Percentiles rank a stretch among this genome's conserved stretches.
phyloP scores from a whole-genome alignment of 139 green algal genomes.

The Edaphochlamys debaryana region DNA sequence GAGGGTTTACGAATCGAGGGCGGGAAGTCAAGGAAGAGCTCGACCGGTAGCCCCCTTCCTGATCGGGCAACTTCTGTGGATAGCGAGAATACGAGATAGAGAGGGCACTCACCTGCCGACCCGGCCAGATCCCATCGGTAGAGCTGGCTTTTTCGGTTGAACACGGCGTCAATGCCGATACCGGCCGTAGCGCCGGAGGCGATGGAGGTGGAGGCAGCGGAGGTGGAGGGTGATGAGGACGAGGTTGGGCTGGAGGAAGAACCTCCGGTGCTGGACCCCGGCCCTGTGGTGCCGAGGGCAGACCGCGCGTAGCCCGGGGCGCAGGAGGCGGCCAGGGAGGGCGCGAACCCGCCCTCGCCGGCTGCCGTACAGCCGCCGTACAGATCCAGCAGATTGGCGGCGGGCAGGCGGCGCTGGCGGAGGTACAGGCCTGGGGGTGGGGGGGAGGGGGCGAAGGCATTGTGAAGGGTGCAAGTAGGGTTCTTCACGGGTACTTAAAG shows the following conservation, averaged over 20 bases:
- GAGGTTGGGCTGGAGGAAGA: too few relatives aligned
- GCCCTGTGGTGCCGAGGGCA: too few relatives aligned
- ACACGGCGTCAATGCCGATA: conserved; percentile 10
- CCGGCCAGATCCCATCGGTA: neutral
- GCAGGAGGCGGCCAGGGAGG: neutral
- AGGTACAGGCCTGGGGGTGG: conserved; percentile 6
- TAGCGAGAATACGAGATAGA: too few relatives aligned
- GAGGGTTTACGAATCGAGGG: too few relatives aligned
- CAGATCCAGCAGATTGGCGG: neutral
- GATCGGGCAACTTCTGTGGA: too few relatives aligned
- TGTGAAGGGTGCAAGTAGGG: too few relatives aligned
- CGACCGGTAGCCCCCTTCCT: too few relatives aligned
- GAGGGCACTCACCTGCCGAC: neutral
- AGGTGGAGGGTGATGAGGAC: too few relatives aligned
- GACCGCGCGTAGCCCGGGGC: neutral
- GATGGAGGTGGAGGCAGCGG: neutral
- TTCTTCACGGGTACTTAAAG: too few relatives aligned
- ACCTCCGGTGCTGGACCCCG: too few relatives aligned
- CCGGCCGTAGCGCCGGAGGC: neutral
- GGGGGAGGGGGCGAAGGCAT: too few relatives aligned
- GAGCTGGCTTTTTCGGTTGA: neutral
- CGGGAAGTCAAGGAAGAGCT: too few relatives aligned
- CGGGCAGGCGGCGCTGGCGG: neutral
- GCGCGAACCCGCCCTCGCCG: neutral
- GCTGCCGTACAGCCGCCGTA: conserved; percentile 1